Base-by-base conservation (phyloP, 108 stramenopile genomes). In the Schizochytrium sp. region DNA sequence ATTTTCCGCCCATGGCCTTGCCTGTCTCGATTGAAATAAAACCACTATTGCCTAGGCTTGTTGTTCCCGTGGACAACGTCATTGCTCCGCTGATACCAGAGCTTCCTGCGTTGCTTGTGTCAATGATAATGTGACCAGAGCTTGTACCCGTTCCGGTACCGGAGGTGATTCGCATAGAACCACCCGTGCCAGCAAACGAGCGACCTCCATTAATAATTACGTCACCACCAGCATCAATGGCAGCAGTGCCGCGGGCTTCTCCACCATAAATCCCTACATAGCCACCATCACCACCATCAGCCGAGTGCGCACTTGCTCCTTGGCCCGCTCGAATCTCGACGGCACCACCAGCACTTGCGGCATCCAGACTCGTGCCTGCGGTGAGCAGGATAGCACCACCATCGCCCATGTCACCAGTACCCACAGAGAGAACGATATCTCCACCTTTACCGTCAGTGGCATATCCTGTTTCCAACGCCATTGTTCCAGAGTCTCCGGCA, bases 211-310 rank as follows among this genome's bases (percentile, higher is more conserved):
- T 47, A 40, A 83, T 83, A 10, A 12, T 10, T 3, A 56, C 87
- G 38, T 56, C 55, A 0, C 87, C 87, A 19, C 87, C 87, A 57
- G 44, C 15, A 28, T 83, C 76, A 28, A 55, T 55, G 12, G 76
- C 42, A 47, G 91, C 88, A 28, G 64, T 90, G 17, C 91, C 91
- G 15, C 91, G 89, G 8, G 91, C 60, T 7, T 47, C 58, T 3
- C 93, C 93, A 56, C 93, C 93, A 0, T 41, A 7, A 0, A 93
- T 59, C 13, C 4, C 28, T 7, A 95, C 87, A 38, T 93, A 87
- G 50, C 95, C 95, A 7, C 95, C 95, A 58, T 95, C 90, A 13
- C 95, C 95, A 49, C 95, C 95, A 57, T 94, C 94, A 4, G 28
- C 87, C 12, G 90, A 59, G 55, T 93, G 93, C 12, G 42, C 91